A percentile compares a stretch with the other conserved stretches of the same genome.
phyloP scores from a whole-genome alignment of 2,329 filamentous ascomycete genomes.

The Claviceps africana region DNA sequence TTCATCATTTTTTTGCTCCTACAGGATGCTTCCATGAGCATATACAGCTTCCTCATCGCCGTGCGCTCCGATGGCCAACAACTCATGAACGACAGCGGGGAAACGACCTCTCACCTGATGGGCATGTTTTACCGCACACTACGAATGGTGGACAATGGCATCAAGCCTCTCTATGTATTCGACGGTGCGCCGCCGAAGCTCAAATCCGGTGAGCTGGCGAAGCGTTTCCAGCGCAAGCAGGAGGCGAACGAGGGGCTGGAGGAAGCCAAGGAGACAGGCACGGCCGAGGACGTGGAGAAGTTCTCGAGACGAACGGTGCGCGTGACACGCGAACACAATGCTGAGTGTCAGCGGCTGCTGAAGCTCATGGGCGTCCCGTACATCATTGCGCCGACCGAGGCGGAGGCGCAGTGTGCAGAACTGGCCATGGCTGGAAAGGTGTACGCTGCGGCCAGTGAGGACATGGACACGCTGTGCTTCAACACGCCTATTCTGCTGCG shows the following conservation, averaged over 20 bases:
- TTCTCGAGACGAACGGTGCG: conserved; percentile 86
- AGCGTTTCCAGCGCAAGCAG: conserved; percentile 87
- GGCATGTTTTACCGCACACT: conserved; percentile 99
- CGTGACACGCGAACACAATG: conserved; percentile 93
- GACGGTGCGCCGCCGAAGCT: conserved; percentile 93
- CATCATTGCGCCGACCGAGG: conserved; percentile 90
- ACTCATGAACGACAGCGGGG: conserved; percentile 84
- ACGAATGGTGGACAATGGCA: conserved; percentile 95
- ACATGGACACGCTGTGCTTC: conserved; percentile 98
- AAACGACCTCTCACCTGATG: conserved; percentile 97
- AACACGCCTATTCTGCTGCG: conserved; percentile 79
- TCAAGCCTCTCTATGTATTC: conserved; percentile 97
- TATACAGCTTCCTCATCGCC: conserved; percentile 96
- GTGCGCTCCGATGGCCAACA: conserved; percentile 95
- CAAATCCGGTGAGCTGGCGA: conserved; percentile 92
- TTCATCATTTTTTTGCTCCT: not conserved
- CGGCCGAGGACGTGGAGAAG: conserved; percentile 93
- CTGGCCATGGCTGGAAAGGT: conserved; percentile 86
- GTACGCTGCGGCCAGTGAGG: conserved; percentile 89
- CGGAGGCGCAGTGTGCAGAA: conserved; percentile 89
- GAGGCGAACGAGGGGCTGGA: conserved; percentile 83
- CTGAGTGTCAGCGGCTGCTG: conserved; percentile 78
- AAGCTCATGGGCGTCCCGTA: conserved; percentile 94
- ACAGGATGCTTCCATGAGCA: conserved; percentile 68
- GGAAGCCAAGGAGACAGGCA: conserved; percentile 94